Conservation (phyloP, 805 yeast species). For the Saturnispora gosingensis region DNA sequence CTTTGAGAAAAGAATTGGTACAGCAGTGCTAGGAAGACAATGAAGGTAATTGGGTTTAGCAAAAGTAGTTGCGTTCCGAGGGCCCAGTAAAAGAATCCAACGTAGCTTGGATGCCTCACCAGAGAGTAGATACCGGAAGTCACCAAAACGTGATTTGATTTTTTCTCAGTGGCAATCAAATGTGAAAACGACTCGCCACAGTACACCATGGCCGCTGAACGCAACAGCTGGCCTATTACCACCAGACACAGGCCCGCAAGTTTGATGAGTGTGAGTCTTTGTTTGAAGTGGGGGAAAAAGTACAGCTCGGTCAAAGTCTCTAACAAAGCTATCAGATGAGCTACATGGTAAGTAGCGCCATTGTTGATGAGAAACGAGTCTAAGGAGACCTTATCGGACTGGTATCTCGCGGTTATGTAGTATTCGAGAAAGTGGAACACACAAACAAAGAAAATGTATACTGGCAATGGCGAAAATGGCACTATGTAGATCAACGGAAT, state of each 20-base stretch:
- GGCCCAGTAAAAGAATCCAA: constrained; percentile 92
- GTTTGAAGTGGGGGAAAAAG: constrained; percentile 33
- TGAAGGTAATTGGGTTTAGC: constrained; percentile 51
- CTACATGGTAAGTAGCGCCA: constrained; percentile 47
- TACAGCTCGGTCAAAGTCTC: constrained; percentile 40
- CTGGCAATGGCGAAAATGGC: constrained; percentile 23
- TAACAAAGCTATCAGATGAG: constrained; percentile 44
- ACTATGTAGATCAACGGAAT: constrained; percentile 22
- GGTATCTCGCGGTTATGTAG: constrained; percentile 66
- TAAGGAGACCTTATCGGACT: constrained; percentile 52
- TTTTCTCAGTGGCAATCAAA: constrained; percentile 46
- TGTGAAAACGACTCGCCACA: constrained; percentile 87
- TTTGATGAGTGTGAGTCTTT: constrained; percentile 19
- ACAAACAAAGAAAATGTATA: constrained; percentile 46
- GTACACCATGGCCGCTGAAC: constrained; percentile 78
- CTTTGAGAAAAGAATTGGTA: constrained; percentile 62
- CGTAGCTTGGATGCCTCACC: constrained; percentile 82
- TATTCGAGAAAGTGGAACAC: constrained; percentile 79
- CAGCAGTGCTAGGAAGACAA: constrained; percentile 47
- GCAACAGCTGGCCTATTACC: constrained; percentile 52
- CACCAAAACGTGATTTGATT: constrained; percentile 53
- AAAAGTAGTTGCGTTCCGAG: constrained; percentile 71
- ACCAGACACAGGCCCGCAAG: constrained; percentile 40
- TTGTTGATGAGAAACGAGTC: constrained; percentile 65
- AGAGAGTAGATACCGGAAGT: constrained; percentile 61